A percentile compares a stretch with the other conserved stretches of the same genome.
phyloP scores from a whole-genome alignment of 1,284 basidiomycete genomes.

The Rhodotorula sp. region DNA sequence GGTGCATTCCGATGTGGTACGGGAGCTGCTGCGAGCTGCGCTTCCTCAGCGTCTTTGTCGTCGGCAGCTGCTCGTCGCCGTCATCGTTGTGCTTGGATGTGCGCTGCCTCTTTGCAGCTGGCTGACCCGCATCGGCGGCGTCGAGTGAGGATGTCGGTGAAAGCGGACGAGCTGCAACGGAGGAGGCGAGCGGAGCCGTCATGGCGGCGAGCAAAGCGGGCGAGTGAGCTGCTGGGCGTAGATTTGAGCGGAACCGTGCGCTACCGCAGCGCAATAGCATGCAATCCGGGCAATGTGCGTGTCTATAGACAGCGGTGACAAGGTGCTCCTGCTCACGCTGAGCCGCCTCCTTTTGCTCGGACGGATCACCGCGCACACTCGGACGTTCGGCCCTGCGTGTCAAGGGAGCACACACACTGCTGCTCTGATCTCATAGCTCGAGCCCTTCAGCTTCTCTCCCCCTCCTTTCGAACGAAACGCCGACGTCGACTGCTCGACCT shows the following conservation, averaged over 20 bases:
- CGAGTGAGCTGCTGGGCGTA: no score
- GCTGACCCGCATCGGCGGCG: background rate
- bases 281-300: background rate
- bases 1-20: conserved; percentile 47
- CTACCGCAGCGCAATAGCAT: background rate
- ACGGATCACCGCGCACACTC: no score
- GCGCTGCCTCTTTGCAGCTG: conserved; percentile 19
- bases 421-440: no score
- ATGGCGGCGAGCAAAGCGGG: background rate
- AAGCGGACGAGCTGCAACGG: conserved; percentile 1
- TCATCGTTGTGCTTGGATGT: background rate
- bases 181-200: background rate
- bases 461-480: background rate
- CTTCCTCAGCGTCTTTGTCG: background rate
- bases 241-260: background rate
- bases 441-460: background rate
- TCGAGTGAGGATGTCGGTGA: background rate
- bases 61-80: background rate
- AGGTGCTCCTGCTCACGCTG: no score
- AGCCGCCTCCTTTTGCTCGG: no score
- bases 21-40: conserved; percentile 22
- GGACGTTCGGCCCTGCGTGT: no score
- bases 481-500: background rate
- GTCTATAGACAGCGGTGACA: no score
- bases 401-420: no score